These are phyloP conservation scores for Manihot esculenta DNA, from an alignment of 441 rosid genomes.

Conservation along the genomic window DNA sequence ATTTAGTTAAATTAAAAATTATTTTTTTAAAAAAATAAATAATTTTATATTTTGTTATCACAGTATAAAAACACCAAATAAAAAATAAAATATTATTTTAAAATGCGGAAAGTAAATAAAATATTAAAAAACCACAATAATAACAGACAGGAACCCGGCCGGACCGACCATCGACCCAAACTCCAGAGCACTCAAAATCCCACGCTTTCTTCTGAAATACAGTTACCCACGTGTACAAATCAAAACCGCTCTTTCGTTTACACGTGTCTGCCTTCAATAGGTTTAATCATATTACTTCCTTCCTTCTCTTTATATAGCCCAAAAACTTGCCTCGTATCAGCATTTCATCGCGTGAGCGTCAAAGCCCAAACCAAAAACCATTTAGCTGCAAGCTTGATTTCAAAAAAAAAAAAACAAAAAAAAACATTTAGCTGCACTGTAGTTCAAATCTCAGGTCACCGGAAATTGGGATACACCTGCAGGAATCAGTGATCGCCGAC, in stretches of 20 bases:
- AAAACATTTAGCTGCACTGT: no score
- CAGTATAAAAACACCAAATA: no score
- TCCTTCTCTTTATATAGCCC: neutral
- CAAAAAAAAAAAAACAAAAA: no score
- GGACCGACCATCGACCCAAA: conserved; percentile 28
- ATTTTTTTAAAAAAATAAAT: no score
- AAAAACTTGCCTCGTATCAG: neutral
- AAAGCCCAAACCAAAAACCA: neutral
- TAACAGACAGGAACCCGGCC: conserved; percentile 12
- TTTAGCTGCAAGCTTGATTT: no score
- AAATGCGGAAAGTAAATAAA: no score
- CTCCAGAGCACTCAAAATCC: conserved; percentile 24
- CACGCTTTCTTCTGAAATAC: conserved; percentile 30
- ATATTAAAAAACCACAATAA: neutral
- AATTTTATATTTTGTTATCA: no score
- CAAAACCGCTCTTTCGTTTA: conserved; percentile 21
- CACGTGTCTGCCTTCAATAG: conserved; percentile 31
- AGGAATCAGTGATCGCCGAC: conserved; percentile 21
- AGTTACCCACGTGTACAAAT: conserved; percentile 31
- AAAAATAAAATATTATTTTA: no score
- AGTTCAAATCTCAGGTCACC: conserved; percentile 14
- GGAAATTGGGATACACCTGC: conserved; percentile 22
- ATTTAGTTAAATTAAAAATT: no score
- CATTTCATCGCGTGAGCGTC: neutral
- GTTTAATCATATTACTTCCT: no score